Percentiles rank a stretch among this genome's conserved stretches.
Evolutionary conservation across 2,329 filamentous ascomycete genomes (phyloP).

Genomic region (Fusarium luffae): DNA sequence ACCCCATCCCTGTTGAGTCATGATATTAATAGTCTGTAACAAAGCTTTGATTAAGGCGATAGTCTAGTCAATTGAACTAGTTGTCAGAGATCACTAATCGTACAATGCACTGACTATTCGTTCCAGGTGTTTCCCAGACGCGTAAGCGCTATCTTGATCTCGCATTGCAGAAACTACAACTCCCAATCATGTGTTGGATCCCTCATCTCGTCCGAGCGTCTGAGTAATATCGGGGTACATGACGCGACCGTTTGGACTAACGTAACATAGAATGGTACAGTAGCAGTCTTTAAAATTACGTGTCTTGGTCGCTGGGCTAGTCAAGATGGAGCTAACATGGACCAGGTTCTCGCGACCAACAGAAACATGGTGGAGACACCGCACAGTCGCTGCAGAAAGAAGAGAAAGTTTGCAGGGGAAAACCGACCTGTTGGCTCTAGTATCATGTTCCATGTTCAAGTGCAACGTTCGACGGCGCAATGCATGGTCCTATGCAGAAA

Average conservation of each 20-base stretch:
- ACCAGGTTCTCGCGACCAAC: slow-evolving; percentile 3
- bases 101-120: neutral
- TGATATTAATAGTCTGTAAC: neutral
- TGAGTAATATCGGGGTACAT: neutral
- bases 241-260: slow-evolving; percentile 6
- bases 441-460: neutral
- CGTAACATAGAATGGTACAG: neutral
- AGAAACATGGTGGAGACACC: neutral
- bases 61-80: neutral
- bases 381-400: neutral
- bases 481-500: neutral
- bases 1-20: neutral
- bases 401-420: neutral
- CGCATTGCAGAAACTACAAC: neutral
- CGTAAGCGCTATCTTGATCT: neutral
- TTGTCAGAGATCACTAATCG: neutral
- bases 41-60: neutral
- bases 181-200: neutral
- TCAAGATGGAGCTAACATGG: neutral
- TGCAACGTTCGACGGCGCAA: neutral
- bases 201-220: neutral
- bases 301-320: neutral
- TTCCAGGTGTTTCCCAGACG: neutral
- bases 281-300: neutral
- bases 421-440: slow-evolving; percentile 26